Percentiles rank a stretch among this genome's conserved stretches.
phyloP scores from a whole-genome alignment of 1,139 yeast genomes.

The Blastobotrys persicus region DNA sequence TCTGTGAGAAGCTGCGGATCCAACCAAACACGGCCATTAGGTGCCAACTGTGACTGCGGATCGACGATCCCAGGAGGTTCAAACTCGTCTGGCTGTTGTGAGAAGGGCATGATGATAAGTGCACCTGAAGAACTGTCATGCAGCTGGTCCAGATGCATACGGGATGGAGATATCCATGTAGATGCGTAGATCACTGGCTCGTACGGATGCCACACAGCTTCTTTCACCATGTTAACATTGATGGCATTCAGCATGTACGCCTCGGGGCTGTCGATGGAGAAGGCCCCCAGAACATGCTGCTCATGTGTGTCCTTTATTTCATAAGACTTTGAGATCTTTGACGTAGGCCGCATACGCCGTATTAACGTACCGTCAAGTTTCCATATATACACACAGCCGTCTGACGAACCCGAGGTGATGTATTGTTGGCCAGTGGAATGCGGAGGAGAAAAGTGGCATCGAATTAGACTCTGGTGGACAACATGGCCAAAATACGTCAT shows the following conservation, averaged over 20 bases:
- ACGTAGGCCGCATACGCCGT: slow-evolving; percentile 16
- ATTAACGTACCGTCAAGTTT: slow-evolving; percentile 33
- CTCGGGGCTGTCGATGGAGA: neutral
- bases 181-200: slow-evolving; percentile 25
- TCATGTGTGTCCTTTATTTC: slow-evolving; percentile 5
- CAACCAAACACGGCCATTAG: neutral
- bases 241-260: slow-evolving; percentile 1
- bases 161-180: slow-evolving; percentile 18
- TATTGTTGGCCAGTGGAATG: slow-evolving; percentile 33
- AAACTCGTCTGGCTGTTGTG: neutral
- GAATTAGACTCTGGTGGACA: slow-evolving; percentile 33
- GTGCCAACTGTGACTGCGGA: neutral
- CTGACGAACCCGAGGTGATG: slow-evolving; percentile 36
- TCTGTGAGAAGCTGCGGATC: neutral
- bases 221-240: slow-evolving; percentile 9
- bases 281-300: neutral
- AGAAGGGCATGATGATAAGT: slow-evolving; percentile 3
- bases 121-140: slow-evolving; percentile 1
- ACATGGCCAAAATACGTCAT: slow-evolving; percentile 37
- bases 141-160: slow-evolving; percentile 6
- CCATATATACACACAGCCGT: slow-evolving; percentile 35
- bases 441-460: slow-evolving; percentile 37
- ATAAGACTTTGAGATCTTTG: slow-evolving; percentile 3
- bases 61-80: neutral
- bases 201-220: slow-evolving; percentile 27